phyloP scores from a whole-genome alignment of 345 rosid species.

The Geranium brycei region DNA sequence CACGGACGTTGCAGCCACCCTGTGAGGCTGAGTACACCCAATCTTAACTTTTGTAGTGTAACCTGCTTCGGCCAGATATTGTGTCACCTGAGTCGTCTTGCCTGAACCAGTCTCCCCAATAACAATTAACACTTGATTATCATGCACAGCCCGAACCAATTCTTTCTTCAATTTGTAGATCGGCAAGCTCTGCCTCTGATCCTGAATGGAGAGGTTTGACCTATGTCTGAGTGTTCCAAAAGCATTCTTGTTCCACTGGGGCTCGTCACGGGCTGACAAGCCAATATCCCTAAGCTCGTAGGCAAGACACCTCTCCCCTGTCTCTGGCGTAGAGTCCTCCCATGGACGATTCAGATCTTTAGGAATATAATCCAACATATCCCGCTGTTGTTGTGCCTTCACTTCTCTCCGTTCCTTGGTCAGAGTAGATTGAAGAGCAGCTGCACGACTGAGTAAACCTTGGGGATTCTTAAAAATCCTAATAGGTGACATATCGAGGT shows the following conservation, averaged over 20 bases:
- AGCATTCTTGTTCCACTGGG: conserved; percentile 94
- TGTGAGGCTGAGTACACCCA: conserved; percentile 79
- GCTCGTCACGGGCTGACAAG: conserved; percentile 76
- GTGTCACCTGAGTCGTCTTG: conserved; percentile 80
- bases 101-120: conserved; percentile 88
- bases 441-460: conserved; percentile 85
- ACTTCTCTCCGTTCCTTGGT: conserved; percentile 77
- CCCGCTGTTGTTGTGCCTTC: conserved; percentile 70
- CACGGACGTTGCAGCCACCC: conserved; percentile 81
- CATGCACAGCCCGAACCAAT: conserved; percentile 72
- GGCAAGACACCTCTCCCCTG: conserved; percentile 82
- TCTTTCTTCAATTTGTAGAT: conserved; percentile 82
- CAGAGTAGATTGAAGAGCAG: conserved; percentile 86
- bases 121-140: conserved; percentile 69
- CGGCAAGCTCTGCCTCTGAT: conserved; percentile 79
- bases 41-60: conserved; percentile 65
- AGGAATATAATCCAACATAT: conserved; percentile 84
- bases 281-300: conserved; percentile 91
- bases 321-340: conserved; percentile 95
- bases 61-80: conserved; percentile 72
- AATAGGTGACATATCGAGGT: conserved; percentile 72
- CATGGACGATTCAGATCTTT: conserved; percentile 97
- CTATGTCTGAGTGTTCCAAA: conserved; percentile 73
- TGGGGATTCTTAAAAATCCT: conserved; percentile 90
- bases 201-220: conserved; percentile 82